phyloP scores from a whole-genome alignment of 2,329 filamentous ascomycete genomes.

The Penicillium italicum region DNA sequence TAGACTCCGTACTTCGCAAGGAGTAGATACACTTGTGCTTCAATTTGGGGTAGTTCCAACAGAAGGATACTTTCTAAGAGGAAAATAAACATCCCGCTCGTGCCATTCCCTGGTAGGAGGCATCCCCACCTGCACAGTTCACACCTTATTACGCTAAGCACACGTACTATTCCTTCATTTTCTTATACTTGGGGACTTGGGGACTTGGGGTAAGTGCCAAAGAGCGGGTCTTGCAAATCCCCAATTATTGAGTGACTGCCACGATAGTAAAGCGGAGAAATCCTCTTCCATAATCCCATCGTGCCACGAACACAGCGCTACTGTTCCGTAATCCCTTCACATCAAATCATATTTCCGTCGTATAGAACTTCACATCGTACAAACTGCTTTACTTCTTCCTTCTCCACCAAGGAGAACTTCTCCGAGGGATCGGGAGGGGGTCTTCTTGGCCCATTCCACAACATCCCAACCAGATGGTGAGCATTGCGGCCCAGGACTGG shows the following conservation, averaged over 20 bases:
- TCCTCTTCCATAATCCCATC: not conserved
- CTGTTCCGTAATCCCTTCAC: not conserved
- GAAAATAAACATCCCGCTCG: constrained; percentile 4
- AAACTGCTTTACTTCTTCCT: not conserved
- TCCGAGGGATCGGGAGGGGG: not conserved
- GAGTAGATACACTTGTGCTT: too few relatives aligned
- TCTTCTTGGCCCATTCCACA: constrained; percentile 6
- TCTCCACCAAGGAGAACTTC: not conserved
- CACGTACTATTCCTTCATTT: not conserved
- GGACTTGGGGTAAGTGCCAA: not conserved
- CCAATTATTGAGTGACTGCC: constrained; percentile 5
- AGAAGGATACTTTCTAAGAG: not conserved
- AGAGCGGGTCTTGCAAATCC: constrained; percentile 3
- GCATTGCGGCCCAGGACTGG: not conserved
- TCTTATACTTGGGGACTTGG: not conserved
- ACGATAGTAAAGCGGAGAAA: constrained; percentile 2
- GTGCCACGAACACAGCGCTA: constrained; percentile 6
- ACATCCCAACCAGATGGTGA: constrained; percentile 3
- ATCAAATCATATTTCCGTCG: not conserved
- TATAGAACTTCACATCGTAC: not conserved
- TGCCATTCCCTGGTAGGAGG: constrained; percentile 4
- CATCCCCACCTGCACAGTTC: constrained; percentile 10
- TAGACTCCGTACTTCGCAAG: too few relatives aligned
- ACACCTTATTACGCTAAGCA: constrained; percentile 9
- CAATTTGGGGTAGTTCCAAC: not conserved